These are phyloP conservation scores for Luzula sylvatica DNA, from an alignment of 176 grass and related monocot genomes.

Conservation along the genomic window DNA sequence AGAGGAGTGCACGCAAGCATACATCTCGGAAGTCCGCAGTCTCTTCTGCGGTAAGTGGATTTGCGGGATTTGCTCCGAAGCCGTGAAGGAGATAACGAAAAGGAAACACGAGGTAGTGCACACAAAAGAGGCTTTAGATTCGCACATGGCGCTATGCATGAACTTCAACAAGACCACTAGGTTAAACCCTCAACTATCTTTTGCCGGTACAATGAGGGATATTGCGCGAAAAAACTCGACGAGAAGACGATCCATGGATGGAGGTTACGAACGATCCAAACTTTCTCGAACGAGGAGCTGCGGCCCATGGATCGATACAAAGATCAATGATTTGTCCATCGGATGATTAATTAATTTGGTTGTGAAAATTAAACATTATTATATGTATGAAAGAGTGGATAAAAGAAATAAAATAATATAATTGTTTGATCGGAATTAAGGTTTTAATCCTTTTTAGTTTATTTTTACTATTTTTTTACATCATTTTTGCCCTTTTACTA, in stretches of 20 bases:
- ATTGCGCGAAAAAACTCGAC: slow-evolving; percentile 59
- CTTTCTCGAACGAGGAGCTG: slow-evolving; percentile 53
- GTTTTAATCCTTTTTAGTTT: too few species aligned
- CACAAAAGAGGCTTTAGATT: slow-evolving; percentile 49
- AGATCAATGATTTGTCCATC: slow-evolving; percentile 2
- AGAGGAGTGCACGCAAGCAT: slow-evolving; percentile 76
- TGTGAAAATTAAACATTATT: too few species aligned
- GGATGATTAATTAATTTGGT: not conserved
- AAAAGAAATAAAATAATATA: too few species aligned
- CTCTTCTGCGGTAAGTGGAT: slow-evolving; percentile 72
- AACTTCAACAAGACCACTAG: slow-evolving; percentile 61
- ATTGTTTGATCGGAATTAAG: too few species aligned
- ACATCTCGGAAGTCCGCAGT: slow-evolving; percentile 51
- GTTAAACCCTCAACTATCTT: slow-evolving; percentile 60
- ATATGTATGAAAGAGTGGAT: too few species aligned
- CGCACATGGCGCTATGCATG: slow-evolving; percentile 47
- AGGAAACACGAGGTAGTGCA: slow-evolving; percentile 16
- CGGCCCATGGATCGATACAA: slow-evolving; percentile 23
- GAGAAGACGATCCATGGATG: slow-evolving; percentile 28
- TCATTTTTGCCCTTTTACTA: too few species aligned
- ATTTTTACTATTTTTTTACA: too few species aligned
- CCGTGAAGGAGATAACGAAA: slow-evolving; percentile 54
- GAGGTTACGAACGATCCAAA: slow-evolving; percentile 17
- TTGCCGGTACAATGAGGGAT: slow-evolving; percentile 60
- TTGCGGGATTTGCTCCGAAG: slow-evolving; percentile 82